A percentile compares a stretch with the other conserved stretches of the same genome.
Conservation (phyloP, 441 rosid genomes). For the Eruca vesicaria region DNA sequence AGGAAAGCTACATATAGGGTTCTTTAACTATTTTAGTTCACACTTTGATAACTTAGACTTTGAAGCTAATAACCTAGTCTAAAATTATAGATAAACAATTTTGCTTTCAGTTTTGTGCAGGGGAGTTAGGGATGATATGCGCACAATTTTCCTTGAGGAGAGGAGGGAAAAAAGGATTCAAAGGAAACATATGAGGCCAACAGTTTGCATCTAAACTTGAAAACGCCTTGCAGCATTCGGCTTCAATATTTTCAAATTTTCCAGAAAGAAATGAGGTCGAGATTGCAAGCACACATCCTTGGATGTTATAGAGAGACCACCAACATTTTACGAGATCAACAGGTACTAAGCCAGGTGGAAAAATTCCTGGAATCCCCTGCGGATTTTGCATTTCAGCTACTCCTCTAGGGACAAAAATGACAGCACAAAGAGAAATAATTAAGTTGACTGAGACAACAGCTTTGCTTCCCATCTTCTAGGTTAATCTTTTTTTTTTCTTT, state of each 20-base stretch:
- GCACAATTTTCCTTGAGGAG: background rate
- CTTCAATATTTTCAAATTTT: background rate
- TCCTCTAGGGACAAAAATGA: background rate
- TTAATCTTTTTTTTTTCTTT: background rate
- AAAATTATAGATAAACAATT: too few species aligned
- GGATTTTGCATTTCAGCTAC: background rate
- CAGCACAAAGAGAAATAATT: background rate
- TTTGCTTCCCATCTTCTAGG: background rate
- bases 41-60: too few species aligned
- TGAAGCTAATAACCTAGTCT: too few species aligned
- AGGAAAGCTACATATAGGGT: too few species aligned
- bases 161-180: conserved; percentile 1
- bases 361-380: background rate
- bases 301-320: background rate
- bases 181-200: background rate
- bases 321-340: background rate
- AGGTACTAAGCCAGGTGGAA: background rate
- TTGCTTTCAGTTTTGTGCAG: background rate
- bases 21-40: too few species aligned
- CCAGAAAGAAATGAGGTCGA: background rate
- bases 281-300: background rate
- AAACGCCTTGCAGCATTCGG: background rate
- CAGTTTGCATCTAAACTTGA: background rate
- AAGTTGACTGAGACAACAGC: background rate
- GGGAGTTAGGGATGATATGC: background rate